A percentile compares a stretch with the other conserved stretches of the same genome.
Evolutionary conservation across 305 asterid genomes (phyloP).

Genomic region (Fraxinus angustifolia): DNA sequence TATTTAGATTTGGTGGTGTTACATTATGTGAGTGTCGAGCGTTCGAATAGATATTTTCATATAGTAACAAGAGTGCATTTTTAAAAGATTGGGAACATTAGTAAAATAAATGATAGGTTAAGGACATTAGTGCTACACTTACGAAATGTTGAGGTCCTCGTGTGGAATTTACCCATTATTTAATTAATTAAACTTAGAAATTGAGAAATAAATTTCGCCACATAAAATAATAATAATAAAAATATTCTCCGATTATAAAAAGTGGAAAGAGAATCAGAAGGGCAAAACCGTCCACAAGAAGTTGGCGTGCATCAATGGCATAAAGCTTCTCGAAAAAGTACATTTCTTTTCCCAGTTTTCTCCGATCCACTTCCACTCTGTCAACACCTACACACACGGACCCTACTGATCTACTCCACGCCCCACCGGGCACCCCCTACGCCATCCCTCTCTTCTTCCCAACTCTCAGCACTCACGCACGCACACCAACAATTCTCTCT

Average conservation of each 20-base stretch:
- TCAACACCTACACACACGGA: slow-evolving; percentile 24
- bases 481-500: slow-evolving; percentile 31
- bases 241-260: background rate
- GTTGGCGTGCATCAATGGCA: slow-evolving; percentile 60
- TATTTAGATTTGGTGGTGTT: background rate
- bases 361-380: slow-evolving; percentile 38
- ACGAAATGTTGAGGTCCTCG: background rate
- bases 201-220: background rate
- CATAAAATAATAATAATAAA: background rate
- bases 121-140: background rate
- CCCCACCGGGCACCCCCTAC: slow-evolving; percentile 2
- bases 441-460: slow-evolving; percentile 16
- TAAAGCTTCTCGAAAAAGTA: slow-evolving; percentile 37
- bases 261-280: slow-evolving; percentile 11
- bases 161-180: background rate
- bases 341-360: slow-evolving; percentile 18
- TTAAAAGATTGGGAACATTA: background rate
- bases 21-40: background rate
- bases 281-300: slow-evolving; percentile 38
- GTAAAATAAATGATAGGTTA: background rate
- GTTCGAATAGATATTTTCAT: background rate
- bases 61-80: background rate
- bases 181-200: background rate
- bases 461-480: slow-evolving; percentile 31
- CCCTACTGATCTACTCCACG: background rate